Evolutionary conservation across 306 rosid genomes (phyloP), one percentile per base, ranked within the genome.

Genomic region (Dalbergia cochinchinensis): DNA sequence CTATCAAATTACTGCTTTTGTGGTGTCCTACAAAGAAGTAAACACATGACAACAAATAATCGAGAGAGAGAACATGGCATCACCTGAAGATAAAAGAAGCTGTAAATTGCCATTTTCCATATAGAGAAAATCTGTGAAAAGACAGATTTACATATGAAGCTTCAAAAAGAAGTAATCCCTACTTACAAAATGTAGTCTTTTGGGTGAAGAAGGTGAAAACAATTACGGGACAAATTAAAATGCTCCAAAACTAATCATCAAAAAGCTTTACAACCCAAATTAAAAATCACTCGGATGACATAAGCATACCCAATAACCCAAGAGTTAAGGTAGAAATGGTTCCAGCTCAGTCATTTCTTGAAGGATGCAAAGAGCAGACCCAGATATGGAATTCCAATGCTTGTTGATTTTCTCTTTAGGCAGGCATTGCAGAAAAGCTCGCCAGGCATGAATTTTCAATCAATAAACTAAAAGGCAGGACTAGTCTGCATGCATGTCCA

Each of bases 401-500:
- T 41, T 65, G 76, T 78, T 78, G 83, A 78, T 20, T 34, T 53
- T 80, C 71, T 65, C 31, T 47, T 26, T 26, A 26, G 31, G 31
- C 2, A 26, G 31, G 31, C 71, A 75, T 65, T 48, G 60, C 83
- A 81, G 76, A 75, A 26, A 73, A 77, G 74, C 20, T 59, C 44
- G 62, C 81, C 33, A 82, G 54, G 67, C 19, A 57, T 60, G 62
- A 73, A 60, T 41, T 69, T 57, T 85, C 81, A 85, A 81, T 55
- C 80, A 44, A 62, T 66, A 47, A 83, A 80, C 48, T 85, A 87
- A 76, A 67, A 70, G 22, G 81, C 62, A 80, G 82, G 91, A 83
- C 94, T 92, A 77, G 66, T 92, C 97, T 34, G 94, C 89, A 74
- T 88, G 97, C 94, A 92, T 92, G 83, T 92, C 97, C 97, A 92